Evolutionary conservation across 495 filamentous ascomycete genomes (phyloP).

Genomic region (Tuber brumale): DNA sequence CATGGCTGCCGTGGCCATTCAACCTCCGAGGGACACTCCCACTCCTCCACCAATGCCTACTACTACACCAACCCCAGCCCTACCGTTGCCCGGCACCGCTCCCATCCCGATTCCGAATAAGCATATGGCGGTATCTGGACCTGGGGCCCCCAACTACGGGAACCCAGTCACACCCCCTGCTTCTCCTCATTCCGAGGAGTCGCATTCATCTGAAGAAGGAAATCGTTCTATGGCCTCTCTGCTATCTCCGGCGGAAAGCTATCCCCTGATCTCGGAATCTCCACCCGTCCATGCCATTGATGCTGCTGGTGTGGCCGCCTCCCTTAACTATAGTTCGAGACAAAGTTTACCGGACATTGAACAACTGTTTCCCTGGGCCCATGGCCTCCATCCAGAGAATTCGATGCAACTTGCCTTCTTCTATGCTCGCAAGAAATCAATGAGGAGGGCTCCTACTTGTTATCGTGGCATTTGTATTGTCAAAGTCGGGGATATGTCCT

Average conservation of each 20-base stretch:
- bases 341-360: conserved; percentile 77
- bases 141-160: conserved; percentile 60
- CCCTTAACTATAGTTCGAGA: conserved; percentile 64
- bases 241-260: conserved; percentile 66
- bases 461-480: conserved; percentile 78
- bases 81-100: conserved; percentile 47
- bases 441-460: conserved; percentile 61
- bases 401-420: conserved; percentile 86
- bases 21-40: conserved; percentile 34
- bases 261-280: conserved; percentile 51
- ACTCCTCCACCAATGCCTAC: conserved; percentile 38
- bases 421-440: conserved; percentile 61
- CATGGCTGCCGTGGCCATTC: conserved; percentile 37
- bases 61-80: conserved; percentile 51
- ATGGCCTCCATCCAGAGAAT: conserved; percentile 87
- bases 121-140: conserved; percentile 76
- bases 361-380: conserved; percentile 92
- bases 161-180: conserved; percentile 61
- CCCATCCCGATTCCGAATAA: conserved; percentile 74
- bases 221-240: conserved; percentile 54
- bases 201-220: conserved; percentile 43
- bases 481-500: conserved; percentile 73
- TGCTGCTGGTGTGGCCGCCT: conserved; percentile 59
- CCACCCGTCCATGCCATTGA: conserved; percentile 68
- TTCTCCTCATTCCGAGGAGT: conserved; percentile 52